These are phyloP conservation scores for Fusarium tanahbumbuense DNA, from an alignment of 2,329 filamentous ascomycete species.

Conservation along the genomic window DNA sequence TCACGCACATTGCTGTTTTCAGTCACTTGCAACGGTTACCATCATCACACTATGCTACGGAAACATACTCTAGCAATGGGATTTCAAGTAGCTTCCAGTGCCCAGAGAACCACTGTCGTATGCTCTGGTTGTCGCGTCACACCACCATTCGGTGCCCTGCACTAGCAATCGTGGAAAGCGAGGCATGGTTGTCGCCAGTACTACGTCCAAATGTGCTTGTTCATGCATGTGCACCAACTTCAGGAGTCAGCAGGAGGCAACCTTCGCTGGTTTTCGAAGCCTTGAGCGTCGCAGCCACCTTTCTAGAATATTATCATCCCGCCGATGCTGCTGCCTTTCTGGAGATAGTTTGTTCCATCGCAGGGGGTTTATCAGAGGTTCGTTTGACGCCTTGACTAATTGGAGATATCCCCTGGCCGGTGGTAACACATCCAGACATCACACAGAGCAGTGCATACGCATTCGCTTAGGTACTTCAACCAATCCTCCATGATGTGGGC, in stretches of 20 bases:
- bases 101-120: conserved; percentile 3
- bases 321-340: conserved; percentile 11
- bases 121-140: conserved; percentile 30
- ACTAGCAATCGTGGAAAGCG: conserved; percentile 18
- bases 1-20: conserved; percentile 7
- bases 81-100: not conserved
- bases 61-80: not conserved
- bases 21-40: conserved; percentile 27
- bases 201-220: conserved; percentile 19
- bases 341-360: conserved; percentile 1
- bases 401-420: conserved; percentile 13
- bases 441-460: conserved; percentile 10
- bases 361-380: conserved; percentile 14
- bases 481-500: not conserved
- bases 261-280: conserved; percentile 24
- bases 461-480: conserved; percentile 1
- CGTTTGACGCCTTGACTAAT: conserved; percentile 13
- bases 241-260: conserved; percentile 10
- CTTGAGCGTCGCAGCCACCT: conserved; percentile 32
- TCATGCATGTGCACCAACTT: conserved; percentile 24
- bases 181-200: conserved; percentile 1
- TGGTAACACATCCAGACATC: conserved; percentile 17
- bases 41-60: conserved; percentile 23
- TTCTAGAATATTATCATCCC: conserved; percentile 35
- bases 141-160: conserved; percentile 15